Evolutionary conservation across 768 basidiomycete genomes (phyloP).

Genomic region (Dioszegia crocea): DNA sequence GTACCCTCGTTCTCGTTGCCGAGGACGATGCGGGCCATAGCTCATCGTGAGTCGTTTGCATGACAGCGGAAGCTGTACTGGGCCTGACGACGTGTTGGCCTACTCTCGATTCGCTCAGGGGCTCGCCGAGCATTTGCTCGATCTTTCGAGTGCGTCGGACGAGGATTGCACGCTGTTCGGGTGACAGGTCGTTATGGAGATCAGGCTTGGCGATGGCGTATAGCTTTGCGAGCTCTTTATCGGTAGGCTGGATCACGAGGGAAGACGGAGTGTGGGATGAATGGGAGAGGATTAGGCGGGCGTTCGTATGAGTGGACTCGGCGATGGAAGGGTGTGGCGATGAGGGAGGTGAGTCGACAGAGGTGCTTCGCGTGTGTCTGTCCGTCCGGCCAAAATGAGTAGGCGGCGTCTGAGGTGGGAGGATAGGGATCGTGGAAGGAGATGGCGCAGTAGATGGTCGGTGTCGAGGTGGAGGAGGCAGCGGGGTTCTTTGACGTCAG

Average conservation of each 20-base stretch:
- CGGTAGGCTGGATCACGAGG: not conserved
- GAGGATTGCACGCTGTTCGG: conserved; percentile 25
- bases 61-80: conserved; percentile 1
- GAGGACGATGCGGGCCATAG: not conserved
- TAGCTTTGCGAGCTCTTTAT: not conserved
- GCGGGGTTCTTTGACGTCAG: not conserved
- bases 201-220: not conserved
- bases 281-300: conserved; percentile 13
- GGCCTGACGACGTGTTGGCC: conserved; percentile 27
- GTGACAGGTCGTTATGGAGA: conserved; percentile 20
- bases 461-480: conserved; percentile 12
- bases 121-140: conserved; percentile 33
- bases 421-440: conserved; percentile 9
- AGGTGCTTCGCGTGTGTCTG: conserved; percentile 10
- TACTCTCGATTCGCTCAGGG: conserved; percentile 19
- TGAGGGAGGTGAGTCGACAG: conserved; percentile 33
- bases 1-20: not conserved
- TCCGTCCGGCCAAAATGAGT: not conserved
- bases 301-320: conserved; percentile 27
- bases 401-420: not conserved
- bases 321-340: conserved; percentile 26
- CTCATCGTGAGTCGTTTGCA: conserved; percentile 11
- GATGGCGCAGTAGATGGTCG: conserved; percentile 15
- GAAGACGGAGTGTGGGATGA: not conserved
- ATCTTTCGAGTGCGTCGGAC: conserved; percentile 27